Percentiles rank a stretch among this genome's conserved stretches.
phyloP scores from a whole-genome alignment of 2,329 filamentous ascomycete species.

The Myriosclerotinia scirpicola region DNA sequence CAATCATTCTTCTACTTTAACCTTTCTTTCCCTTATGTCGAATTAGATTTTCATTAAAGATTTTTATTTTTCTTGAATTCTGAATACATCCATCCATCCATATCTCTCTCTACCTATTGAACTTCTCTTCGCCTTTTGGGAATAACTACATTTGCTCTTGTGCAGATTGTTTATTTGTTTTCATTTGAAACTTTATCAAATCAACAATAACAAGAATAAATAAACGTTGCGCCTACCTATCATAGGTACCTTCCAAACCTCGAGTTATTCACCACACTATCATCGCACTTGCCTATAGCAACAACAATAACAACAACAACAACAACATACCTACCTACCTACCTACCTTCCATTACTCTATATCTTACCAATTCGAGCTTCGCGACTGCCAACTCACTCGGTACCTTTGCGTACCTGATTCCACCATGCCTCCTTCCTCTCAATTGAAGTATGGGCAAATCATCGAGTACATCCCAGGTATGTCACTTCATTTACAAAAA shows the following conservation, averaged over 20 bases:
- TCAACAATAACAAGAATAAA: conserved; percentile 14
- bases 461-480: conserved; percentile 95
- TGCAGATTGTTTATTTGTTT: neutral
- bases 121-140: neutral
- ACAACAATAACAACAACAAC: conserved; percentile 1
- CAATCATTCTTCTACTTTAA: conserved; percentile 12
- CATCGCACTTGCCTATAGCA: neutral
- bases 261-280: no score
- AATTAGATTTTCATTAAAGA: neutral
- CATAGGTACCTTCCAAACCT: no score
- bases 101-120: no score
- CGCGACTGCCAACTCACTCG: conserved; percentile 15
- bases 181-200: neutral
- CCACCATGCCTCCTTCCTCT: conserved; percentile 47
- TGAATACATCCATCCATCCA: no score
- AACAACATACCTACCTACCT: neutral
- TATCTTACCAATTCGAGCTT: neutral
- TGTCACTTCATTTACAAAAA: conserved; percentile 35
- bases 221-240: no score
- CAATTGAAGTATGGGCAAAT: conserved; percentile 71
- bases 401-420: conserved; percentile 16
- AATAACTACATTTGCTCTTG: neutral
- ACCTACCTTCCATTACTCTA: neutral
- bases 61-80: neutral
- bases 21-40: neutral